phyloP scores from a whole-genome alignment of 2,329 filamentous ascomycete species.

The Talaromyces atroroseus region DNA sequence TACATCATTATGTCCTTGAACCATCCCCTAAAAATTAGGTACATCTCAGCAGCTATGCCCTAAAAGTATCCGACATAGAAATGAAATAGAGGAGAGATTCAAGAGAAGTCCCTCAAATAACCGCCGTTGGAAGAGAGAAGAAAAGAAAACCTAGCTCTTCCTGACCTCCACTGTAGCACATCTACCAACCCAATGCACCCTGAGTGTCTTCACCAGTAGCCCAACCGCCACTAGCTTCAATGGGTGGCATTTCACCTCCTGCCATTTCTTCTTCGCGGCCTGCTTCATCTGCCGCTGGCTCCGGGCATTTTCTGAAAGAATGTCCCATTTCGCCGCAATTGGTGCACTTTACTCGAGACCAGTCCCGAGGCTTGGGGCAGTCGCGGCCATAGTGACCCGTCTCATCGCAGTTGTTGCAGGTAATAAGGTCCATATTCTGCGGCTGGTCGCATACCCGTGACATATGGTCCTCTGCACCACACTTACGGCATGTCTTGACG shows the following conservation, averaged over 20 bases:
- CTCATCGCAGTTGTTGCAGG: slow-evolving; percentile 43
- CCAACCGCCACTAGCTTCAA: slow-evolving; percentile 3
- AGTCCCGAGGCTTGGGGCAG: slow-evolving; percentile 41
- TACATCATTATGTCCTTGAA: not conserved
- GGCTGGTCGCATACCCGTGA: slow-evolving; percentile 40
- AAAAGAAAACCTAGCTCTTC: not conserved
- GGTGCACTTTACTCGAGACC: slow-evolving; percentile 40
- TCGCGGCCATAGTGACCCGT: slow-evolving; percentile 41
- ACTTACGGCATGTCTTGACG: slow-evolving; percentile 40
- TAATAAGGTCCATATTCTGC: slow-evolving; percentile 34
- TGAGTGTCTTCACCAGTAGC: not conserved
- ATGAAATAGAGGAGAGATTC: not conserved
- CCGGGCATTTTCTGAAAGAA: slow-evolving; percentile 34
- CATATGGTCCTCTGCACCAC: slow-evolving; percentile 41
- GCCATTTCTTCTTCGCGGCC: slow-evolving; percentile 4
- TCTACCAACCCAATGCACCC: slow-evolving; percentile 2
- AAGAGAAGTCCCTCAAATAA: not conserved
- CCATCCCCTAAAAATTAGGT: not conserved
- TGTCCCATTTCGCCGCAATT: slow-evolving; percentile 44
- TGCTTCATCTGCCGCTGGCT: slow-evolving; percentile 19
- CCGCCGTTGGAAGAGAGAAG: not conserved
- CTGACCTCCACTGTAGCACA: not conserved
- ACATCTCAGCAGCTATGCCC: not conserved
- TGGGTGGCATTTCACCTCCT: not conserved
- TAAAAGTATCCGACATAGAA: not conserved